Evolutionary conservation across 352 stramenopile genomes (phyloP).

Genomic region (Phytopythium kandeliae): DNA sequence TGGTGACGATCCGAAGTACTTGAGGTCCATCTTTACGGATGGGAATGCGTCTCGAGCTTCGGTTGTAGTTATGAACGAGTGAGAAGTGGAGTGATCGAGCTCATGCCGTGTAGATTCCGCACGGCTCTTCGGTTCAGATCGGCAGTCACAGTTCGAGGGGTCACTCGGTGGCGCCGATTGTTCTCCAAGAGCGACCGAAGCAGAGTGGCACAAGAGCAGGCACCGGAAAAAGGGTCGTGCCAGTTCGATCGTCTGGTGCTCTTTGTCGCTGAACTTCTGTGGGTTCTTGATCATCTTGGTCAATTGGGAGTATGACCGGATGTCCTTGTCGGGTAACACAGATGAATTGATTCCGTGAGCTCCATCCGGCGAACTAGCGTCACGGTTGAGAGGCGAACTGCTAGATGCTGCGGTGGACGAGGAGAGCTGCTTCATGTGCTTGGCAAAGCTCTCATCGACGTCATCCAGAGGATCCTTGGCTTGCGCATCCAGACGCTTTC

Average conservation of each 20-base stretch:
- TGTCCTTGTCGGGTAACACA: constrained; percentile 60
- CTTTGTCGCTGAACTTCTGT: constrained; percentile 35
- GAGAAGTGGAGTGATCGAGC: neutral
- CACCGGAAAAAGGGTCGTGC: constrained; percentile 77
- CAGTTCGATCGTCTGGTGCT: constrained; percentile 50
- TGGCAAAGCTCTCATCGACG: neutral
- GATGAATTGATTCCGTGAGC: constrained; percentile 29
- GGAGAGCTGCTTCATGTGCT: neutral
- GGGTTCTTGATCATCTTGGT: constrained; percentile 66
- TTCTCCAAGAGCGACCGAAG: constrained; percentile 54
- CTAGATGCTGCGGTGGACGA: neutral
- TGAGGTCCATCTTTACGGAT: constrained; percentile 26
- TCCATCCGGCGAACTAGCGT: constrained; percentile 9
- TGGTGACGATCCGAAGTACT: constrained; percentile 75
- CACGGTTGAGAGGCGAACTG: neutral
- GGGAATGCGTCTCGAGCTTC: constrained; percentile 17
- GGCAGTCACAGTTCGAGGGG: neutral
- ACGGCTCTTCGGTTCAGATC: neutral
- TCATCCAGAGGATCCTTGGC: neutral
- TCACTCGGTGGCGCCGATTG: constrained; percentile 7
- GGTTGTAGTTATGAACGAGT: neutral
- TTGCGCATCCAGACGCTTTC: constrained; percentile 1
- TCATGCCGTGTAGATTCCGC: neutral
- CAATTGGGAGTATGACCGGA: constrained; percentile 58
- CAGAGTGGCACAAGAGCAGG: constrained; percentile 76